These are phyloP conservation scores for Globisporangium iwayamae DNA, from an alignment of 352 stramenopile genomes.

Conservation along the genomic window DNA sequence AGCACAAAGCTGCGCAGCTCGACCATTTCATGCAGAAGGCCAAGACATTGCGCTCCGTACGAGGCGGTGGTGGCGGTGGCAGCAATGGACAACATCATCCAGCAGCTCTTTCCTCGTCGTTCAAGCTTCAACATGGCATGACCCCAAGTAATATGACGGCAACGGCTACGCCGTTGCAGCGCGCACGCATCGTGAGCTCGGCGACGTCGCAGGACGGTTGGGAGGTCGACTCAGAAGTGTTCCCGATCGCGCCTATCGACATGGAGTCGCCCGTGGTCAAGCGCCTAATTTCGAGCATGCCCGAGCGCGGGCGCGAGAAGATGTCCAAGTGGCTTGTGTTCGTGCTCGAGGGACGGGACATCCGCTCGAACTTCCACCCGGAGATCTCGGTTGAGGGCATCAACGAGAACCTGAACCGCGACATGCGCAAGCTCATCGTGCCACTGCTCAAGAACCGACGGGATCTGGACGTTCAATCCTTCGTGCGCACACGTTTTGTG, in stretches of 20 bases:
- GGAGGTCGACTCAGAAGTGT: conserved; percentile 62
- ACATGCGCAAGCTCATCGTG: conserved; percentile 71
- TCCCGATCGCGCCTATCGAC: conserved; percentile 59
- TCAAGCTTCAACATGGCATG: conserved; percentile 5
- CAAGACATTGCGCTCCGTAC: conserved; percentile 59
- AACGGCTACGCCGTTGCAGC: conserved; percentile 14
- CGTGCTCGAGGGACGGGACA: conserved; percentile 65
- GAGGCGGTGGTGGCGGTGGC: conserved; percentile 44
- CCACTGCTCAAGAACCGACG: conserved; percentile 65
- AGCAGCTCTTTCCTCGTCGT: background rate
- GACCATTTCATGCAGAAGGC: conserved; percentile 48
- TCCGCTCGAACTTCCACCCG: conserved; percentile 67
- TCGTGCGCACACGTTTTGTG: conserved; percentile 59
- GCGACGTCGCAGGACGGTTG: conserved; percentile 38
- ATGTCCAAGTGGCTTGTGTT: conserved; percentile 74
- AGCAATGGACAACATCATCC: background rate
- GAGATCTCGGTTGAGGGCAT: conserved; percentile 69
- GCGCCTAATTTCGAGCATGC: conserved; percentile 61
- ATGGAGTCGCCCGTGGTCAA: conserved; percentile 78
- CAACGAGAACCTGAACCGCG: conserved; percentile 52
- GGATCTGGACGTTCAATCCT: conserved; percentile 64
- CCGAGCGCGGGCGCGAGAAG: conserved; percentile 56
- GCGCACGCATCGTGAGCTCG: conserved; percentile 24
- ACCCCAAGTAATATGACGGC: conserved; percentile 1
- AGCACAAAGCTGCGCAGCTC: conserved; percentile 37